These are phyloP conservation scores for Aleurites moluccanus DNA, from an alignment of 441 rosid genomes.

Conservation along the genomic window DNA sequence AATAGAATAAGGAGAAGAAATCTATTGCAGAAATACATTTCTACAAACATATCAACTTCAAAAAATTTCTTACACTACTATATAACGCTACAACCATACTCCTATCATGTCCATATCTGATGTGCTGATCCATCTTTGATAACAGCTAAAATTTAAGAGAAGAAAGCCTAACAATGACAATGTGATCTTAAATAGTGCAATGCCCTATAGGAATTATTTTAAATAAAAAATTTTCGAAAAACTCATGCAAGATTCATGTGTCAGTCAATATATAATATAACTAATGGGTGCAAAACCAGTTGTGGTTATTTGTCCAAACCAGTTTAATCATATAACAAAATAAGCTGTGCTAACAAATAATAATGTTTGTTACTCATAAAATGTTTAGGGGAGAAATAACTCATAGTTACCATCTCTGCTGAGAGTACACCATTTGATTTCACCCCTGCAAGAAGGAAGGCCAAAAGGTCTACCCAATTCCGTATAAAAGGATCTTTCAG, in stretches of 20 bases:
- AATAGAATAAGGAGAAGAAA: not conserved
- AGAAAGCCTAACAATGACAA: not conserved
- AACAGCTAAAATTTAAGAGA: not conserved
- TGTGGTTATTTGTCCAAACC: not conserved
- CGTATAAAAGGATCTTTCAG: conserved; percentile 80
- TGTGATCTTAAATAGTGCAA: not conserved
- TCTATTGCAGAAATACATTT: not conserved
- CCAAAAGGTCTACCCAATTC: conserved; percentile 91
- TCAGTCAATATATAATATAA: not conserved
- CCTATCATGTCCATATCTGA: not conserved
- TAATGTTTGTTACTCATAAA: not conserved
- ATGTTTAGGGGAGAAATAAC: conserved; percentile 1
- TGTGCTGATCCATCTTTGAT: not conserved
- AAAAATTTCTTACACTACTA: not conserved
- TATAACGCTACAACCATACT: not conserved
- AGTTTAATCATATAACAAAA: not conserved
- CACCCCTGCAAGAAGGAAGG: conserved; percentile 96
- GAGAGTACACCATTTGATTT: conserved; percentile 96
- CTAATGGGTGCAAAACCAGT: not conserved
- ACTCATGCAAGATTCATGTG: not conserved
- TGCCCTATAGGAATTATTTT: not conserved
- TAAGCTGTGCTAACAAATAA: not conserved
- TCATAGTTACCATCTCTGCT: conserved; percentile 92
- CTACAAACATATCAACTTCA: not conserved
- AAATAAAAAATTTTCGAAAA: not conserved